Evolutionary conservation across 371 early-diverging fungal genomes (phyloP).

Genomic region (Catenaria anguillulae): DNA sequence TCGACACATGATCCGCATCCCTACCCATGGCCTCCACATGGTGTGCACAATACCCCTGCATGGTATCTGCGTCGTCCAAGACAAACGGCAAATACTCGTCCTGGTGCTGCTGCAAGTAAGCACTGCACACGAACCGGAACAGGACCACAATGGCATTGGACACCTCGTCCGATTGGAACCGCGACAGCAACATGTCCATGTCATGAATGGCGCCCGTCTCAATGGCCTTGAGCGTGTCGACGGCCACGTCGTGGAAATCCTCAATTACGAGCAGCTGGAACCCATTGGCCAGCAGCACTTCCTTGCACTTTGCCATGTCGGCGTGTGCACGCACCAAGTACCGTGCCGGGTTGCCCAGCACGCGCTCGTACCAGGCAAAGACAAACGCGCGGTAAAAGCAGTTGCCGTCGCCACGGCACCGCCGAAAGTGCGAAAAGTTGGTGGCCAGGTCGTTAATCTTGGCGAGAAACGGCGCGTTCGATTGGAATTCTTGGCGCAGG

Average conservation of each 20-base stretch:
- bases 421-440: slow-evolving; percentile 22
- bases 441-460: not conserved
- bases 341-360: slow-evolving; percentile 20
- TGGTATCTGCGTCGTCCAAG: slow-evolving; percentile 37
- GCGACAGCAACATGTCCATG: slow-evolving; percentile 29
- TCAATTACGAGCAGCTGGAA: slow-evolving; percentile 46
- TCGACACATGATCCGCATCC: slow-evolving; percentile 52
- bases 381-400: slow-evolving; percentile 47
- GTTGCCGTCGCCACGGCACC: slow-evolving; percentile 58
- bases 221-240: slow-evolving; percentile 23
- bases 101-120: slow-evolving; percentile 41
- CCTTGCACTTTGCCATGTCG: slow-evolving; percentile 25
- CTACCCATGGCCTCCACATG: slow-evolving; percentile 55
- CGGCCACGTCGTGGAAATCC: slow-evolving; percentile 41
- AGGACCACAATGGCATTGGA: slow-evolving; percentile 53
- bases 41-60: slow-evolving; percentile 45
- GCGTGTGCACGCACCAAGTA: slow-evolving; percentile 19
- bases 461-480: not conserved
- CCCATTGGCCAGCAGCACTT: slow-evolving; percentile 32
- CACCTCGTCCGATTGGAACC: slow-evolving; percentile 43
- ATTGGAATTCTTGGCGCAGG: slow-evolving; percentile 27
- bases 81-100: slow-evolving; percentile 52
- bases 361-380: slow-evolving; percentile 50
- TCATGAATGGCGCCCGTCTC: slow-evolving; percentile 8
- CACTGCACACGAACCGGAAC: slow-evolving; percentile 47